Conservation (phyloP, 73 alveolate genomes). For the Loxodes magnus region DNA sequence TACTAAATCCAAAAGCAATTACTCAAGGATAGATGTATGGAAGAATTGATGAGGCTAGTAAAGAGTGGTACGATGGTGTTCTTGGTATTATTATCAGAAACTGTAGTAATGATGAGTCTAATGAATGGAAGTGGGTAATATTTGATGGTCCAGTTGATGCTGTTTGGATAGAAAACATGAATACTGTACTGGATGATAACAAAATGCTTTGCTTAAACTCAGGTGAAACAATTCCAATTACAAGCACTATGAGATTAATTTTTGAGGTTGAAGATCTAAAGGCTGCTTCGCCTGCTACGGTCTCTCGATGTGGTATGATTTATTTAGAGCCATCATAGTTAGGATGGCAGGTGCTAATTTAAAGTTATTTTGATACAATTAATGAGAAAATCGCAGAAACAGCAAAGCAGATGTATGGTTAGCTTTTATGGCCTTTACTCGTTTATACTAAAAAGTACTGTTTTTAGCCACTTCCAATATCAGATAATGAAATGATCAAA, state of each 20-base stretch:
- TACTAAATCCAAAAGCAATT: conserved; percentile 59
- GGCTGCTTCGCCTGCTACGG: conserved; percentile 99
- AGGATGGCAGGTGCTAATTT: conserved; percentile 58
- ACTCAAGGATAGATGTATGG: conserved; percentile 58
- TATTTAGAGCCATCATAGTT: conserved; percentile 46
- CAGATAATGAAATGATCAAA: conserved; percentile 54
- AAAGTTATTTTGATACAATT: conserved; percentile 41
- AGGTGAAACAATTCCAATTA: conserved; percentile 23
- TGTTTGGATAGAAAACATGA: conserved; percentile 98
- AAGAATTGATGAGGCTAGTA: conserved; percentile 68
- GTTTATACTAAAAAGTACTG: conserved; percentile 41
- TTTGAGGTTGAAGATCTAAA: conserved; percentile 89
- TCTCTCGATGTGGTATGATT: conserved; percentile 99
- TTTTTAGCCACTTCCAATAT: conserved; percentile 49
- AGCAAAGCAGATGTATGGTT: too few relatives aligned
- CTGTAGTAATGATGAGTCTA: conserved; percentile 66
- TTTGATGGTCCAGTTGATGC: conserved; percentile 99
- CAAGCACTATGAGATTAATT: conserved; percentile 82
- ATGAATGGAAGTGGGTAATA: conserved; percentile 80
- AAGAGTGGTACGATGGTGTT: conserved; percentile 69
- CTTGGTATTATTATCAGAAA: conserved; percentile 55
- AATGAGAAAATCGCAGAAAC: too few relatives aligned
- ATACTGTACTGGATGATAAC: conserved; percentile 90
- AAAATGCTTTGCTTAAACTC: conserved; percentile 90
- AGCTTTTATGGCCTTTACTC: conserved; percentile 12